phyloP scores from a whole-genome alignment of 75 land plant species.

The Cunninghamia lanceolata region DNA sequence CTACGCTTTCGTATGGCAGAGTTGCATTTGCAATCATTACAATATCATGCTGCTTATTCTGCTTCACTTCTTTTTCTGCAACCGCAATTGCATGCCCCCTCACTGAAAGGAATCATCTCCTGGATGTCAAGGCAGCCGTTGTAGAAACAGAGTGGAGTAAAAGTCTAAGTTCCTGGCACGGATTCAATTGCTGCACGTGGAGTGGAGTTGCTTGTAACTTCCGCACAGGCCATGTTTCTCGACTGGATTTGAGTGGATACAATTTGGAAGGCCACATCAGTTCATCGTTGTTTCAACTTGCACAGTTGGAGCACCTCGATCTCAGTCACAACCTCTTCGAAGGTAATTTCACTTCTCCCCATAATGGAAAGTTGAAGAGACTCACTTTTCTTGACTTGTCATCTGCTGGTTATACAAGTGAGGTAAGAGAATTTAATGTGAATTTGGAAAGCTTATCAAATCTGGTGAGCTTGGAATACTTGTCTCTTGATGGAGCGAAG shows the following conservation, averaged over 20 bases:
- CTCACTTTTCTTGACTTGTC: too few relatives aligned
- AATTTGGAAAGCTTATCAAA: too few relatives aligned
- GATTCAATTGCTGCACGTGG: not conserved
- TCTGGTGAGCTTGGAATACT: not conserved
- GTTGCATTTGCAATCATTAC: too few relatives aligned
- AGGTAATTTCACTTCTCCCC: too few relatives aligned
- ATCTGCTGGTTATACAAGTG: too few relatives aligned
- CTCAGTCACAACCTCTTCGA: too few relatives aligned
- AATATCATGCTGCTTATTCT: too few relatives aligned
- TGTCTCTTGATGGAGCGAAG: not conserved
- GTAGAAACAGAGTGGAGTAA: not conserved
- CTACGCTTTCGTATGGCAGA: too few relatives aligned
- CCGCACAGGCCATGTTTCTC: not conserved
- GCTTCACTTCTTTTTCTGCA: too few relatives aligned
- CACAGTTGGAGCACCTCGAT: not conserved
- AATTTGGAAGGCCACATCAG: not conserved
- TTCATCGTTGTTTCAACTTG: not conserved
- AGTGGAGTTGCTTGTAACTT: not conserved
- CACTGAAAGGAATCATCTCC: not conserved
- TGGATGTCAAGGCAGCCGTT: not conserved
- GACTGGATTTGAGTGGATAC: conserved; percentile 9
- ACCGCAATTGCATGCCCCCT: not conserved
- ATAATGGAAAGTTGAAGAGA: too few relatives aligned
- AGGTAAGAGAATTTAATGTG: too few relatives aligned
- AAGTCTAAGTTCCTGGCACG: not conserved